These are phyloP conservation scores for Guyanaporus albipodus DNA, from an alignment of 768 basidiomycete species.

Conservation along the genomic window DNA sequence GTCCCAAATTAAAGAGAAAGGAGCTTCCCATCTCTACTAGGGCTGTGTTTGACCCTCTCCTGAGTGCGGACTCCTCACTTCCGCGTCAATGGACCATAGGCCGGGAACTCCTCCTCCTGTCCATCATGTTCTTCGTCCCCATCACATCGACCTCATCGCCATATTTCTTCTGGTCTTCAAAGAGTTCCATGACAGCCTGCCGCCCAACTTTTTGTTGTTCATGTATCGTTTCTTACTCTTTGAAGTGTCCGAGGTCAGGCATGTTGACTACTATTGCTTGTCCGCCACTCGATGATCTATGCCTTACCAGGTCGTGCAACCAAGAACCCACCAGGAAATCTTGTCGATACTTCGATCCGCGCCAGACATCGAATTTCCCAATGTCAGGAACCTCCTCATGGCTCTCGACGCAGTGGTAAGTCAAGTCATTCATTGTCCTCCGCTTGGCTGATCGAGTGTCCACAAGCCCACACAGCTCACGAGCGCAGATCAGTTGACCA, in stretches of 20 bases:
- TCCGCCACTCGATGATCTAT: constrained; percentile 2
- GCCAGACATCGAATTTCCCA: constrained; percentile 40
- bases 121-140: constrained; percentile 67
- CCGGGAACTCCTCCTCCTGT: constrained; percentile 54
- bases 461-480: constrained; percentile 46
- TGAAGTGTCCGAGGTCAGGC: constrained; percentile 66
- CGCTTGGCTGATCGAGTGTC: constrained; percentile 15
- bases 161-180: constrained; percentile 62
- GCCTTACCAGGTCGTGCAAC: constrained; percentile 69
- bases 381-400: constrained; percentile 43
- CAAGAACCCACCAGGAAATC: constrained; percentile 52
- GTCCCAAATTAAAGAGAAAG: constrained; percentile 28
- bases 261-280: background rate
- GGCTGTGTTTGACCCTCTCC: background rate
- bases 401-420: constrained; percentile 42
- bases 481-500: constrained; percentile 56
- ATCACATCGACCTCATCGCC: constrained; percentile 68
- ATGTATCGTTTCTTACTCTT: constrained; percentile 63
- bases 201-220: constrained; percentile 55
- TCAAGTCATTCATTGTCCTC: constrained; percentile 8
- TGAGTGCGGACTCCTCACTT: too few species aligned
- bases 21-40: constrained; percentile 9
- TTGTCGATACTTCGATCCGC: constrained; percentile 42
- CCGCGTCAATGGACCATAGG: constrained; percentile 23
- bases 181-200: constrained; percentile 52